Percentiles rank a stretch among this genome's conserved stretches.
phyloP scores from a whole-genome alignment of 805 yeast species.

The Candida bentonensis region DNA sequence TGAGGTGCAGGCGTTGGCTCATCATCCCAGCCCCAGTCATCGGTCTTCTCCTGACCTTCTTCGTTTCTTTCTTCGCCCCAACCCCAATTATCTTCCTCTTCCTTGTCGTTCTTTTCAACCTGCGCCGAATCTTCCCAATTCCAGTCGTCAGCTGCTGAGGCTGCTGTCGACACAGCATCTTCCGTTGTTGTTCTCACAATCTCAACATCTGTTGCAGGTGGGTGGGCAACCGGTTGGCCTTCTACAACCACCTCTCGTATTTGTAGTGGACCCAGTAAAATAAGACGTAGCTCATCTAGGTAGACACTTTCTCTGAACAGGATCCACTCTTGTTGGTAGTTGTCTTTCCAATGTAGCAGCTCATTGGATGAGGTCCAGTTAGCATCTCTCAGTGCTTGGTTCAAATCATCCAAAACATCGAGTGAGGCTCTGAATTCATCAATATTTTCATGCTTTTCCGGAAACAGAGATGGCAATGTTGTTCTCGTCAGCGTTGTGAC shows the following conservation, averaged over 20 bases:
- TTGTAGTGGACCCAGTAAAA: not conserved
- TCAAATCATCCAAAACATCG: not conserved
- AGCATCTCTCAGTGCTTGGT: not conserved
- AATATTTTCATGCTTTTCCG: not conserved
- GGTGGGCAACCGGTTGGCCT: not conserved
- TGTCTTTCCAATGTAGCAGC: not conserved
- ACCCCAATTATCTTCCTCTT: slow-evolving; percentile 10
- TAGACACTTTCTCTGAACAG: not conserved
- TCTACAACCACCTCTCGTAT: not conserved
- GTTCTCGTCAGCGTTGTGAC: not conserved
- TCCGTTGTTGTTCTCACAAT: no score
- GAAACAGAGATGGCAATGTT: not conserved
- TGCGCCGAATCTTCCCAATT: slow-evolving; percentile 3
- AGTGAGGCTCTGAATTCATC: not conserved
- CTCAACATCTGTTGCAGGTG: not conserved
- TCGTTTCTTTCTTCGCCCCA: slow-evolving; percentile 11
- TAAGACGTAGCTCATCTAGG: not conserved
- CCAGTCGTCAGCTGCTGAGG: not conserved
- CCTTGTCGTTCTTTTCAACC: slow-evolving; percentile 6
- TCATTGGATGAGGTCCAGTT: not conserved
- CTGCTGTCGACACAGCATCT: no score
- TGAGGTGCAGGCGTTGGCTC: not conserved
- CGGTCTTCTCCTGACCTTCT: not conserved
- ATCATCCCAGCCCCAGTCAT: slow-evolving; percentile 1
- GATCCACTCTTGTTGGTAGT: not conserved